phyloP scores from a whole-genome alignment of 1,139 yeast species.

The Saccharomycopsis hybrid region DNA sequence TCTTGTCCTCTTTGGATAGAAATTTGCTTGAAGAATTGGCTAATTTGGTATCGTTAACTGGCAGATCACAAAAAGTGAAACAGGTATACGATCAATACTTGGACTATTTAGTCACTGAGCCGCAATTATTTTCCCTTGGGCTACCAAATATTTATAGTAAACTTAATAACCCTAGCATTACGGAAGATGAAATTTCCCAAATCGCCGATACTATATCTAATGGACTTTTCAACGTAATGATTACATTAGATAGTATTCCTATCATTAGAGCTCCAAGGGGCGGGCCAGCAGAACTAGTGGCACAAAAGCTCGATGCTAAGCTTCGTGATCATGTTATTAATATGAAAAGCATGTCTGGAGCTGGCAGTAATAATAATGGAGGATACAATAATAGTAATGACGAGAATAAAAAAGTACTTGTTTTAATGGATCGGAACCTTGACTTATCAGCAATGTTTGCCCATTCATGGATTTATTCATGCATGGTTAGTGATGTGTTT shows the following conservation, averaged over 20 bases:
- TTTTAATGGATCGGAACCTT: conserved; percentile 79
- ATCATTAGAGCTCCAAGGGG: conserved; percentile 86
- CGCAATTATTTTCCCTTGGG: conserved; percentile 79
- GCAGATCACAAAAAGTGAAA: conserved; percentile 61
- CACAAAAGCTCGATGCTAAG: conserved; percentile 75
- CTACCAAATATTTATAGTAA: conserved; percentile 56
- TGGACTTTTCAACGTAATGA: conserved; percentile 73
- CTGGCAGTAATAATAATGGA: conserved; percentile 13
- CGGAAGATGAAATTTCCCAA: conserved; percentile 67
- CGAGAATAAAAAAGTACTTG: conserved; percentile 45
- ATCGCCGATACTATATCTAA: conserved; percentile 66
- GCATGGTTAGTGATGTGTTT: conserved; percentile 91
- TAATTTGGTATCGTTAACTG: conserved; percentile 65
- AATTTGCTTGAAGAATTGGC: conserved; percentile 86
- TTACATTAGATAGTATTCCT: conserved; percentile 77
- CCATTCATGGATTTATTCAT: conserved; percentile 97
- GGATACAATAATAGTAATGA: conserved; percentile 23
- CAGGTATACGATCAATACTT: conserved; percentile 93
- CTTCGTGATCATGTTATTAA: conserved; percentile 80
- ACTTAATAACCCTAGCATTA: conserved; percentile 63
- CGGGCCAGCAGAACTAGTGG: conserved; percentile 93
- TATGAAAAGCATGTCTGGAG: conserved; percentile 34
- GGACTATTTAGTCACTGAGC: conserved; percentile 89
- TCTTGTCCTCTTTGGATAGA: conserved; percentile 73
- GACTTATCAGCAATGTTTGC: conserved; percentile 92